Evolutionary conservation across 2,329 filamentous ascomycete genomes (phyloP).

Genomic region (Rutstroemia sp.): DNA sequence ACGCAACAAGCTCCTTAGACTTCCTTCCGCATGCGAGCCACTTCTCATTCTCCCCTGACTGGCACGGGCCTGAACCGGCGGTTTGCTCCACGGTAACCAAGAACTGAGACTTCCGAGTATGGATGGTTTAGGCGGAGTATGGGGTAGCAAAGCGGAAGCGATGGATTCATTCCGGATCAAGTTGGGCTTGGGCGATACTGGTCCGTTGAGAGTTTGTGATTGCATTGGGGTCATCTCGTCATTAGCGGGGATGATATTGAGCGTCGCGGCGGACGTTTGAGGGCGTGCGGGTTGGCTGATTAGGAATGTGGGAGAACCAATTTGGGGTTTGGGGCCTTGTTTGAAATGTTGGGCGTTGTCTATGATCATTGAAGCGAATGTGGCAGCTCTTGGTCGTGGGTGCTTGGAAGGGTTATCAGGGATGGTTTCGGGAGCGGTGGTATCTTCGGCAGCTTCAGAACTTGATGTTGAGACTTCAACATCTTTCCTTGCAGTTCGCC

Average conservation of each 20-base stretch:
- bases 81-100: constrained; percentile 27
- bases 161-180: constrained; percentile 24
- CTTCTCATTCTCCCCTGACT: constrained; percentile 22
- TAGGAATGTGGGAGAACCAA: constrained; percentile 36
- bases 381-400: constrained; percentile 33
- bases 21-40: constrained; percentile 47
- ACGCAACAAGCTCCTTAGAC: constrained; percentile 45
- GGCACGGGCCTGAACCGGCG: constrained; percentile 10
- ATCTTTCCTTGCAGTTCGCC: constrained; percentile 36
- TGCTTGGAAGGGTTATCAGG: constrained; percentile 19
- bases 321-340: constrained; percentile 30
- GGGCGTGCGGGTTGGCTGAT: constrained; percentile 50
- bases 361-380: constrained; percentile 39
- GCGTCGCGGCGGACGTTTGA: constrained; percentile 41
- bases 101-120: constrained; percentile 24
- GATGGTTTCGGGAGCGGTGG: constrained; percentile 11
- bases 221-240: constrained; percentile 7
- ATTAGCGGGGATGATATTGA: constrained; percentile 16
- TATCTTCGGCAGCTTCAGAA: constrained; percentile 7
- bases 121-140: constrained; percentile 15
- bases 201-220: constrained; percentile 15
- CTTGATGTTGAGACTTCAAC: constrained; percentile 8
- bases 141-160: constrained; percentile 20
- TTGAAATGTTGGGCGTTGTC: constrained; percentile 31
- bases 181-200: constrained; percentile 19